phyloP scores from a whole-genome alignment of 2,329 filamentous ascomycete species.

The Cercospora brassicicola region DNA sequence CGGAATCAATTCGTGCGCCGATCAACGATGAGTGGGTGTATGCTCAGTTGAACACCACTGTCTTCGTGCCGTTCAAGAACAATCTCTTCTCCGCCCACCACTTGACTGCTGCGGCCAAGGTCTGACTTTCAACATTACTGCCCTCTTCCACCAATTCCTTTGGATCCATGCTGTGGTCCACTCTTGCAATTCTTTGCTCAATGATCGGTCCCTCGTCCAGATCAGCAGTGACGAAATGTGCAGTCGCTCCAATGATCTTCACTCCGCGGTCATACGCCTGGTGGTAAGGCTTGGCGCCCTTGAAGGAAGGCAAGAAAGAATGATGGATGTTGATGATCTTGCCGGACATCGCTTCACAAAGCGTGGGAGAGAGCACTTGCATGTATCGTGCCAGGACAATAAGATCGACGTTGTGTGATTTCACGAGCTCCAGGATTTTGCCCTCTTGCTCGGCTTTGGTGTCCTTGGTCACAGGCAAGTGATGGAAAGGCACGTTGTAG shows the following conservation, averaged over 20 bases:
- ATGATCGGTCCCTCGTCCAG: slow-evolving; percentile 86
- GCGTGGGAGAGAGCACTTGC: slow-evolving; percentile 74
- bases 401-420: slow-evolving; percentile 69
- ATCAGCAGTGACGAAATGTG: slow-evolving; percentile 83
- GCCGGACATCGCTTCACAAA: slow-evolving; percentile 77
- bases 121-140: slow-evolving; percentile 80
- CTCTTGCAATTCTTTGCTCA: slow-evolving; percentile 75
- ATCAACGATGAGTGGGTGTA: not conserved
- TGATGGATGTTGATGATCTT: slow-evolving; percentile 93
- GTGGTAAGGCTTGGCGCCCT: slow-evolving; percentile 85
- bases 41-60: slow-evolving; percentile 66
- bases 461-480: slow-evolving; percentile 75
- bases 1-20: not conserved
- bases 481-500: slow-evolving; percentile 77
- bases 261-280: slow-evolving; percentile 83
- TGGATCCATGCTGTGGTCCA: slow-evolving; percentile 73
- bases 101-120: slow-evolving; percentile 77
- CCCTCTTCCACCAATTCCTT: slow-evolving; percentile 77
- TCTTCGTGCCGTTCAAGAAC: slow-evolving; percentile 77
- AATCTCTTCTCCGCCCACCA: slow-evolving; percentile 78
- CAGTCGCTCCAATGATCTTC: slow-evolving; percentile 84
- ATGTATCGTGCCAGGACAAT: slow-evolving; percentile 83
- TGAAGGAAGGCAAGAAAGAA: slow-evolving; percentile 82
- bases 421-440: slow-evolving; percentile 69
- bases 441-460: slow-evolving; percentile 74